Evolutionary conservation across 768 basidiomycete genomes (phyloP), one percentile per base, ranked within the genome.

Genomic region (Trametes sanguinea): DNA sequence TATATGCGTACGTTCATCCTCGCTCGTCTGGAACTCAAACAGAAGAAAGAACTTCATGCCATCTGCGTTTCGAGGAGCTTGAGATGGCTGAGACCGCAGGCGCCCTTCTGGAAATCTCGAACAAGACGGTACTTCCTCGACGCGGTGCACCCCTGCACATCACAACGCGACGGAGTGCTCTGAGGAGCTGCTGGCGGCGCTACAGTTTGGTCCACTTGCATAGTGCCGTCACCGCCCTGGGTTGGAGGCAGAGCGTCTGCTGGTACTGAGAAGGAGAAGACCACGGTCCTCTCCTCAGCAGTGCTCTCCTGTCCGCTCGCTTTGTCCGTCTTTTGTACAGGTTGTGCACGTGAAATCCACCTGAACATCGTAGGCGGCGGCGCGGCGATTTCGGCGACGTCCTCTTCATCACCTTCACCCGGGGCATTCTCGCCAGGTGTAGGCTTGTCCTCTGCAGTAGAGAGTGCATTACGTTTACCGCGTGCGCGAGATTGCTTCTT

Each of bases 401-500:
- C 79, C 1, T 71, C 74, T 0, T 75, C 76, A 6, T 79, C 84
- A 8, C 72, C 81, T 14, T 78, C 83, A 0, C 72, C 81, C 9
- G 69, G 76, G 3, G 70, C 65, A 54, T 73, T 74, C 4, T 69
- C 68, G 58, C 73, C 70, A 11, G 69, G 22, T 71, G 77, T 4
- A 73, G 78, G 56, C 22, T 68, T 64, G 45, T 73, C 85, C 42
- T 84, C 83, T 0, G 78, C 78, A 1, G 80, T 82, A 14, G 80
- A 79, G 32, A 78, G 65, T 0, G 73, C 78, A n/a, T 78, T 81
- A 10, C 86, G 83, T 65, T 84, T 88, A 52, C 80, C 83, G 46
- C 83, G 82, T 2, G 88, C 80, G 9, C 87, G 83, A 16, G 87
- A 86, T 70, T 92, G 91, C 73, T 94, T 94, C 72, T 92, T 92